phyloP scores from a whole-genome alignment of 345 rosid species.

The Melastoma malabathricum region DNA sequence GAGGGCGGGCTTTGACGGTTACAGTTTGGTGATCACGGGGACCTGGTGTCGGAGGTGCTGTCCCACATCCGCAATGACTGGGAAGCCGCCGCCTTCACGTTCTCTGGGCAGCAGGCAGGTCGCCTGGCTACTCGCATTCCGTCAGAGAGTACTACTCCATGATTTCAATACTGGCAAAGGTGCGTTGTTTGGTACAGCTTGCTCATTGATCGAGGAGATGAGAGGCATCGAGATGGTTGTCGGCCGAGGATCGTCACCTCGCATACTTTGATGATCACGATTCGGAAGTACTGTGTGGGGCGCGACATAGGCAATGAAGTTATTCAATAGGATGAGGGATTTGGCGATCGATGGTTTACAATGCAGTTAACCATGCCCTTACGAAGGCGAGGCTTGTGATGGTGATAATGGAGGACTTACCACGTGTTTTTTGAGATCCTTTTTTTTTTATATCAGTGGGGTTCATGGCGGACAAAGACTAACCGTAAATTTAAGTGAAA shows the following conservation, averaged over 20 bases:
- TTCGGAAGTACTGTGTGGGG: slow-evolving; percentile 72
- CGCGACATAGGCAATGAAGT: slow-evolving; percentile 68
- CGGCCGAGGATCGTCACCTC: slow-evolving; percentile 47
- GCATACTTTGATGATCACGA: slow-evolving; percentile 76
- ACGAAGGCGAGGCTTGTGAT: slow-evolving; percentile 58
- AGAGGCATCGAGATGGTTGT: slow-evolving; percentile 20
- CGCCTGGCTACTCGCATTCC: slow-evolving; percentile 42
- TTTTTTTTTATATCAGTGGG: too few species aligned
- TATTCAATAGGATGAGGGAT: slow-evolving; percentile 49
- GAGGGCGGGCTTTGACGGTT: too few species aligned
- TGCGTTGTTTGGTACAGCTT: slow-evolving; percentile 88
- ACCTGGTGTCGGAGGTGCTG: slow-evolving; percentile 58
- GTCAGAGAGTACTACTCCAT: slow-evolving; percentile 55
- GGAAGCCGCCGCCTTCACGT: slow-evolving; percentile 73
- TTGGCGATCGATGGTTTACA: slow-evolving; percentile 52
- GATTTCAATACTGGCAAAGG: slow-evolving; percentile 77
- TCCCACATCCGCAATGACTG: slow-evolving; percentile 67
- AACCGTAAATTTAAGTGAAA: too few species aligned
- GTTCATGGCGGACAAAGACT: too few species aligned
- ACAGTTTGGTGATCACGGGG: slow-evolving; percentile 3
- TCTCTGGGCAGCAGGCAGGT: slow-evolving; percentile 62
- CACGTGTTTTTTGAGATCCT: slow-evolving; percentile 65
- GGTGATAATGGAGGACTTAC: slow-evolving; percentile 64
- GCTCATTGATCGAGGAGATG: slow-evolving; percentile 83
- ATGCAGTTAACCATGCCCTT: slow-evolving; percentile 68